Conservation (phyloP, 805 yeast species). For the Naumovozyma baii region DNA sequence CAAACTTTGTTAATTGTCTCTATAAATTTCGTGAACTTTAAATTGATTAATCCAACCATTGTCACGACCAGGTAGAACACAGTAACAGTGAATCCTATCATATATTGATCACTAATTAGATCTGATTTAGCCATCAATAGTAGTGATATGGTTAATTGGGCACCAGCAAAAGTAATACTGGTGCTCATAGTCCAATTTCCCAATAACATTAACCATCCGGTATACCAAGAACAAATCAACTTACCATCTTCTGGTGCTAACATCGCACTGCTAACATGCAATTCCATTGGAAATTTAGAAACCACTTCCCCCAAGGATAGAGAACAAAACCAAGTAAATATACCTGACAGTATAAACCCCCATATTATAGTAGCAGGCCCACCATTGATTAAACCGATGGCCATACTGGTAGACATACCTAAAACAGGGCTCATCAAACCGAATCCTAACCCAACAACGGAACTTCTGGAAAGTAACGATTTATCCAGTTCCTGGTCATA, state of each 20-base stretch:
- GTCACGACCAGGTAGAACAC: conserved; percentile 49
- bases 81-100: conserved; percentile 41
- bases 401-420: conserved; percentile 65
- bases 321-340: conserved; percentile 56
- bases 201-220: conserved; percentile 65
- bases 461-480: conserved; percentile 50
- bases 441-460: conserved; percentile 70
- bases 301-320: conserved; percentile 68
- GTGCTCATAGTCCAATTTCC: conserved; percentile 76
- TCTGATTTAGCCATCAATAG: conserved; percentile 52
- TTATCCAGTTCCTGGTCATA: conserved; percentile 65
- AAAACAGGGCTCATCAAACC: conserved; percentile 76
- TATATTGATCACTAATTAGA: conserved; percentile 42
- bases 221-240: conserved; percentile 59
- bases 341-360: conserved; percentile 62
- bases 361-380: conserved; percentile 66
- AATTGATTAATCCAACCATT: conserved; percentile 53
- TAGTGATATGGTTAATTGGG: conserved; percentile 60
- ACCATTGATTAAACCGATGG: conserved; percentile 65
- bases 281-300: conserved; percentile 67
- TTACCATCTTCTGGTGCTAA: conserved; percentile 50
- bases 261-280: conserved; percentile 69
- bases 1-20: conserved; percentile 59
- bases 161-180: conserved; percentile 64
- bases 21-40: conserved; percentile 47